phyloP scores from a whole-genome alignment of 2,329 filamentous ascomycete genomes.

The Nemania abortiva region DNA sequence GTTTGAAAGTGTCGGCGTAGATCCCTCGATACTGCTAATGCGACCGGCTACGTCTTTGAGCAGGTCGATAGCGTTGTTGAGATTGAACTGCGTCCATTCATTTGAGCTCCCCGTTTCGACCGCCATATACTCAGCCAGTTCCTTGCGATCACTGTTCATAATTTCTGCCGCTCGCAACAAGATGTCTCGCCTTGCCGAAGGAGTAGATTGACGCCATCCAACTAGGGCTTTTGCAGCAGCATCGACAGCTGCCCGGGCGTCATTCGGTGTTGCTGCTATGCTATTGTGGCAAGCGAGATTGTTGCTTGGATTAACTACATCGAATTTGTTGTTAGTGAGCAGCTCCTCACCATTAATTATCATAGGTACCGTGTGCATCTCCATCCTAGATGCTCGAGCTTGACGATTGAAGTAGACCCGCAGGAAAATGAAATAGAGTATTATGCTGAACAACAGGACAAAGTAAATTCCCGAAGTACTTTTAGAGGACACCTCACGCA shows the following conservation, averaged over 20 bases:
- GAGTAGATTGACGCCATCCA: conserved; percentile 57
- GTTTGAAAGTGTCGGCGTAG: conserved; percentile 44
- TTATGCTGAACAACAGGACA: no score
- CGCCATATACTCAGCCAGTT: conserved; percentile 70
- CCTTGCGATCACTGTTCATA: conserved; percentile 69
- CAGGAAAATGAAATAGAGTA: no score
- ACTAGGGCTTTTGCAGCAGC: conserved; percentile 13
- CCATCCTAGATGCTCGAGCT: no score
- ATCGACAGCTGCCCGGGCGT: conserved; percentile 28
- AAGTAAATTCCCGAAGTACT: no score
- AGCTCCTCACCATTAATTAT: no score
- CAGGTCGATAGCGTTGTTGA: conserved; percentile 52
- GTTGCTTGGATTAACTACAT: conserved; percentile 14
- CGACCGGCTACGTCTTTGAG: conserved; percentile 58
- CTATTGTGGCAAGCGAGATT: conserved; percentile 9
- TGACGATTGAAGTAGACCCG: no score
- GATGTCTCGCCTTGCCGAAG: conserved; percentile 71
- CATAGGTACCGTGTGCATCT: no score
- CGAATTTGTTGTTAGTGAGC: no score
- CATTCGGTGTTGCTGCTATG: conserved; percentile 8
- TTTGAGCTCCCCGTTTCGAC: conserved; percentile 58
- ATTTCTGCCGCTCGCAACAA: conserved; percentile 76
- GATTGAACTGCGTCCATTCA: conserved; percentile 59
- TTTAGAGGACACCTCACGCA: no score
- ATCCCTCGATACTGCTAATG: conserved; percentile 52